Evolutionary conservation across 2,329 filamentous ascomycete genomes (phyloP), one percentile per base, ranked within the genome.

Genomic region (Rugonectria rugulosa): DNA sequence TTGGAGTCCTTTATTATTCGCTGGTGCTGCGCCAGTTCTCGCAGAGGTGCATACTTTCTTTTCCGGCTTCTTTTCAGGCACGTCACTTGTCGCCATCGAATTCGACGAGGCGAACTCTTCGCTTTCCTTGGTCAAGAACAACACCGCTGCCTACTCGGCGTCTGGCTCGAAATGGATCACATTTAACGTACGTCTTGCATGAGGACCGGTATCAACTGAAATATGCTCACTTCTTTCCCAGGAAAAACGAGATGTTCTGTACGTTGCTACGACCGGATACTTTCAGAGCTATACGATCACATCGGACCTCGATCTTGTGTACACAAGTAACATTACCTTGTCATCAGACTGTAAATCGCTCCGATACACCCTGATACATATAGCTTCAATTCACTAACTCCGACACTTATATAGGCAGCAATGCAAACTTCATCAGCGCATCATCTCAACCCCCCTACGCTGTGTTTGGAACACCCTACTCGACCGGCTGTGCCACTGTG

Each of bases 391-490:
- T n/a, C n/a, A n/a, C n/a, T n/a, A n/a, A n/a, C n/a, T n/a, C n/a
- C n/a, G n/a, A n/a, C n/a, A 12, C 19, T 1, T 36, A 5, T 34
- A 23, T 6, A 53, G 50, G 50, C 34, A 17, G 41, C 6, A 48
- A 53, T 31, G 49, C 38, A 40, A 29, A 41, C 29, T 34, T 50
- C 40, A 20, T 53, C 21, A 29, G 40, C 31, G 41, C 36, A 11
- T 32, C 53, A 19, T 23, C 27, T 27, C 17, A 27, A 46, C n/a
- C n/a, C 6, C 50, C 57, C 12, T 59, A 46, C 20, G 41, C 45
- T 3, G 53, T 59, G 15, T 59, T 59, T 41, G 57, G 57, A 7
- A 42, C 57, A 6, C 53, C 57, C 5, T 59, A 57, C 15, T 44
- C 44, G 36, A 26, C 48, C 23, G 57, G 57, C 23, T 59, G 57